These are phyloP conservation scores for Paracamarosporium sp. DNA, from an alignment of 2,329 filamentous ascomycete genomes.

Conservation along the genomic window DNA sequence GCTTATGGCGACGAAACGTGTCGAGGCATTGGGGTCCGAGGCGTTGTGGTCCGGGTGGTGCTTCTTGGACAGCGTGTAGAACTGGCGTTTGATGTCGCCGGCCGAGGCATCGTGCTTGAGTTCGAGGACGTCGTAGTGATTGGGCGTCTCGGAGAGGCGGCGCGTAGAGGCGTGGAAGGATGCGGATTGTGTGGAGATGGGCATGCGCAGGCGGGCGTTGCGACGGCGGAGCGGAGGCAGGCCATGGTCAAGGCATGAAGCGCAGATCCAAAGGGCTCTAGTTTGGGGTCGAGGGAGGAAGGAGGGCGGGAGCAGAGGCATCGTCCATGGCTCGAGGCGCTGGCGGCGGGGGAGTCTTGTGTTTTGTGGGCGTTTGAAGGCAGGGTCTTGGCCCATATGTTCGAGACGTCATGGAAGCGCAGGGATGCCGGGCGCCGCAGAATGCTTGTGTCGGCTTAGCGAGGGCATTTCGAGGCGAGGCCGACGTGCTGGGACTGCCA, in stretches of 20 bases:
- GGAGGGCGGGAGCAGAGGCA: constrained; percentile 30
- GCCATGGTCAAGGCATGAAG: constrained; percentile 19
- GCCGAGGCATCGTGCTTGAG: constrained; percentile 73
- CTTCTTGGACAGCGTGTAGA: constrained; percentile 88
- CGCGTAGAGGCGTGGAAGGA: constrained; percentile 55
- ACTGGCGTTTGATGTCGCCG: constrained; percentile 87
- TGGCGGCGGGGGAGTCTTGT: neutral
- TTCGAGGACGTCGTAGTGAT: constrained; percentile 83
- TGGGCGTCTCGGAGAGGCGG: constrained; percentile 52
- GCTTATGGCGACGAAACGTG: constrained; percentile 81
- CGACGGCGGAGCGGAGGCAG: constrained; percentile 11
- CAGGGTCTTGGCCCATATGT: constrained; percentile 8
- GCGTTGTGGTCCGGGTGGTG: constrained; percentile 94
- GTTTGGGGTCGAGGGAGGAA: constrained; percentile 21
- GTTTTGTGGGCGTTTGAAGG: constrained; percentile 15
- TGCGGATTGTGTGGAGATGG: constrained; percentile 3
- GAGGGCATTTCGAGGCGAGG: constrained; percentile 19
- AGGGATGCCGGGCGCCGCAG: constrained; percentile 5
- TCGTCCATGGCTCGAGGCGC: constrained; percentile 27
- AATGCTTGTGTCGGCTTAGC: neutral
- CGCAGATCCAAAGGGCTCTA: constrained; percentile 23
- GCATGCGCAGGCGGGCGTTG: constrained; percentile 10
- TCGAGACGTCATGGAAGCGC: constrained; percentile 35
- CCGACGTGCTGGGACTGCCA: neutral
- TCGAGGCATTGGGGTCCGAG: constrained; percentile 71